A percentile compares a stretch with the other conserved stretches of the same genome.
Evolutionary conservation across 306 rosid genomes (phyloP).

Genomic region (Betula pendula): DNA sequence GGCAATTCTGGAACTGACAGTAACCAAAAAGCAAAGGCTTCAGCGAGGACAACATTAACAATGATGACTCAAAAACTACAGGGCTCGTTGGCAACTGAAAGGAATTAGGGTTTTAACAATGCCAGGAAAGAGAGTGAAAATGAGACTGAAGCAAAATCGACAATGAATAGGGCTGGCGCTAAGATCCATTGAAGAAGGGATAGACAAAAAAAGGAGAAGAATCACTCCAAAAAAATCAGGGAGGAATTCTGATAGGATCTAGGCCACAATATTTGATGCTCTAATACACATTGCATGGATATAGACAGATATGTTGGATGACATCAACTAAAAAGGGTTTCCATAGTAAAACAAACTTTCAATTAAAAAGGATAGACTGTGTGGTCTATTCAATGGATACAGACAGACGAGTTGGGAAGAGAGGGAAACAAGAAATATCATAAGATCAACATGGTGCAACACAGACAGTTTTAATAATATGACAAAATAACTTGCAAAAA

Average conservation of each 20-base stretch:
- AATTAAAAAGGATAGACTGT: too few relatives aligned
- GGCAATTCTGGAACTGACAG: neutral
- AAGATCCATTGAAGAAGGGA: neutral
- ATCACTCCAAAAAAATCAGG: neutral
- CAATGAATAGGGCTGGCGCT: neutral
- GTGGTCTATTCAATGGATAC: too few relatives aligned
- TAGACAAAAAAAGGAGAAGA: neutral
- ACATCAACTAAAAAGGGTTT: neutral
- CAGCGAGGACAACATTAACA: neutral
- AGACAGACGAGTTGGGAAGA: neutral
- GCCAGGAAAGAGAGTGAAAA: neutral
- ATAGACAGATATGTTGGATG: neutral
- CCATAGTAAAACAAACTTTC: neutral
- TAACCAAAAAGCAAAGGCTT: too few relatives aligned
- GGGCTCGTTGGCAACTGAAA: neutral
- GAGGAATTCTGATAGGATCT: neutral
- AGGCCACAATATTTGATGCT: neutral
- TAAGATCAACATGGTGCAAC: neutral
- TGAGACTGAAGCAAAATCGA: neutral
- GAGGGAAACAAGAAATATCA: neutral
- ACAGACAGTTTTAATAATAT: neutral
- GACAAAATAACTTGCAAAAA: neutral
- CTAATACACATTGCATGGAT: neutral
- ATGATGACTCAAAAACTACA: neutral
- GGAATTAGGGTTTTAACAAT: neutral